Conservation (phyloP, 2,329 filamentous ascomycete genomes). For the Trichoderma koningiopsis region DNA sequence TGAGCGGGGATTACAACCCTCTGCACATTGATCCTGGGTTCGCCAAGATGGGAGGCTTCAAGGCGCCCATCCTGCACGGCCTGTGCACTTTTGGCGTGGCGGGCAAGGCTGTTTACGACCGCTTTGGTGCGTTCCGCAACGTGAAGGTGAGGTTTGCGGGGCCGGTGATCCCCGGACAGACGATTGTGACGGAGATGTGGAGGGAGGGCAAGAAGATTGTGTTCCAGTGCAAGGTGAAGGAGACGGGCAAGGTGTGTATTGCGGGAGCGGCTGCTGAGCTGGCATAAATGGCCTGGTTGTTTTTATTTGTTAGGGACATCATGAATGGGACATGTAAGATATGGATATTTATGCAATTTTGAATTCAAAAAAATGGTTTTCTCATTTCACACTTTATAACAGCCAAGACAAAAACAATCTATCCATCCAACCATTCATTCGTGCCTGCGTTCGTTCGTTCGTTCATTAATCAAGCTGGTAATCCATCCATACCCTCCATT, state of each 20-base stretch:
- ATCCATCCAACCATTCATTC: neutral
- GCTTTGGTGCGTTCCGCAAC: constrained; percentile 80
- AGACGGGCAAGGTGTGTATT: constrained; percentile 89
- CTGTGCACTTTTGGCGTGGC: constrained; percentile 92
- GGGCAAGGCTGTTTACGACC: constrained; percentile 85
- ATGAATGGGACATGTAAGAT: neutral
- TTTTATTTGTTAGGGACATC: neutral
- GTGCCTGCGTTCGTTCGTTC: neutral
- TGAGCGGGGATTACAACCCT: constrained; percentile 94
- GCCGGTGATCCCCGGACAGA: constrained; percentile 82
- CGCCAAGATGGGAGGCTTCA: constrained; percentile 93
- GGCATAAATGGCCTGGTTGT: constrained; percentile 35
- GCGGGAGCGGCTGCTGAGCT: constrained; percentile 79
- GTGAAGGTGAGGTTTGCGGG: constrained; percentile 92
- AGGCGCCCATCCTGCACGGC: constrained; percentile 92
- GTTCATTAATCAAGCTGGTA: neutral
- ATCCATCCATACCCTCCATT: neutral
- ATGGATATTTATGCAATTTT: neutral
- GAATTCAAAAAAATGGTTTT: neutral
- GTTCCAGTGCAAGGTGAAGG: constrained; percentile 87
- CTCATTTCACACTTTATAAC: neutral
- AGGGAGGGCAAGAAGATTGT: constrained; percentile 78
- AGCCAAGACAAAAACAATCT: neutral
- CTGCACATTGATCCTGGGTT: constrained; percentile 95
- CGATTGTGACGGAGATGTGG: constrained; percentile 94